phyloP scores from a whole-genome alignment of 768 basidiomycete species.

The Lentinus brumalis region DNA sequence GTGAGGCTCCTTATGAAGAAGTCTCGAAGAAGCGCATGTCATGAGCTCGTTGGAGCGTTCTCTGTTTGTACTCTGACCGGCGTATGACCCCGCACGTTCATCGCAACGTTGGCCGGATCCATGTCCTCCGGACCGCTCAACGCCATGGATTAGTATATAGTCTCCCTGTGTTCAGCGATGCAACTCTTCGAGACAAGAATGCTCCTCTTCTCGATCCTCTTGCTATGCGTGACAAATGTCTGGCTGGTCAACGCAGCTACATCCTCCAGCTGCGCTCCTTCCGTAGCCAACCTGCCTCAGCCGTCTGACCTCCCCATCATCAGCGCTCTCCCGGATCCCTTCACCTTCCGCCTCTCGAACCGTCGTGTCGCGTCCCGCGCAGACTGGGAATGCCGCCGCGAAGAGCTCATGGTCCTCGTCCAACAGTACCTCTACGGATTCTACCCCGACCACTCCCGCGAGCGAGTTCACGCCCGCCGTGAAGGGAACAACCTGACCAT shows the following conservation, averaged over 20 bases:
- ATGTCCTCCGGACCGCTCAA: too few relatives aligned
- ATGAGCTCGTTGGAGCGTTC: too few relatives aligned
- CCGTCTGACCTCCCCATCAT: conserved; percentile 12
- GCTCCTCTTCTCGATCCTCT: background rate
- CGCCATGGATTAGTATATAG: too few relatives aligned
- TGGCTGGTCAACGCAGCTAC: background rate
- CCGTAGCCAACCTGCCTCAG: background rate
- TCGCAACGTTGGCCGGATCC: too few relatives aligned
- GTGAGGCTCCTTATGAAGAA: too few relatives aligned
- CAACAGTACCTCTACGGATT: conserved; percentile 13
- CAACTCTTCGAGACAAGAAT: background rate
- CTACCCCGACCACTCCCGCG: conserved; percentile 7
- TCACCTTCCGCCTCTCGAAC: conserved; percentile 12
- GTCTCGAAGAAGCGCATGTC: too few relatives aligned
- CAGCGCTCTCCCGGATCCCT: conserved; percentile 7
- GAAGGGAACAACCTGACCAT: conserved; percentile 4
- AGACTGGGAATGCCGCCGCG: conserved; percentile 14
- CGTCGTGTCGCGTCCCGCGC: conserved; percentile 6
- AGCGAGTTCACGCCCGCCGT: conserved; percentile 2
- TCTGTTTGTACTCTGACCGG: too few relatives aligned
- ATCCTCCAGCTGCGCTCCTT: background rate
- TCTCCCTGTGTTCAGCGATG: too few relatives aligned
- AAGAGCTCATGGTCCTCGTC: conserved; percentile 4
- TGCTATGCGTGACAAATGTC: background rate
- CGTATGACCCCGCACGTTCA: too few relatives aligned